Conservation (phyloP, 352 stramenopile species). For the Globisporangium perplexum region DNA sequence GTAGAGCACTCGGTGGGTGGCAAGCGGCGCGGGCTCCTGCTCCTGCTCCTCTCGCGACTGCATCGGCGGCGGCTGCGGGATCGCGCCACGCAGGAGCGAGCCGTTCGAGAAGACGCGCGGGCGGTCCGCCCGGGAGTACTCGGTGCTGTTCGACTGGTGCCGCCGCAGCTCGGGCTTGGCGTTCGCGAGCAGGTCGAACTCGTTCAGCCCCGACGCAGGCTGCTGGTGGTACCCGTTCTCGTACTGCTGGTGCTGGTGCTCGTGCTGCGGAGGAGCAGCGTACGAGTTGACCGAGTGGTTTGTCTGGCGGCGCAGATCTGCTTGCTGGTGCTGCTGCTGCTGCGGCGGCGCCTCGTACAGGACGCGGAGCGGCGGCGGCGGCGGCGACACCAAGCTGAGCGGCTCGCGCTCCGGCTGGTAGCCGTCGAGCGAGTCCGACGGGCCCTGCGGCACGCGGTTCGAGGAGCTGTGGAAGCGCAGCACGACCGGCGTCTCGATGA, state of each 20-base stretch:
- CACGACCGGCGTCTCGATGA: conserved; percentile 72
- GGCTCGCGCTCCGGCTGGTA: conserved; percentile 33
- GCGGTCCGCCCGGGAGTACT: not conserved
- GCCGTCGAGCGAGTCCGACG: conserved; percentile 2
- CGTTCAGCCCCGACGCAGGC: conserved; percentile 1
- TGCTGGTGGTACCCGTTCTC: not conserved
- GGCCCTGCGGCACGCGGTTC: conserved; percentile 33
- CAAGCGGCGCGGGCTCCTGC: not conserved
- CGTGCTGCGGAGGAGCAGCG: not conserved
- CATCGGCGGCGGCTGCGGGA: not conserved
- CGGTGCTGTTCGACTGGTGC: conserved; percentile 8
- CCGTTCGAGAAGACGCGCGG: conserved; percentile 11
- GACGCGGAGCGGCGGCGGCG: conserved; percentile 17
- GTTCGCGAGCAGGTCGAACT: conserved; percentile 28
- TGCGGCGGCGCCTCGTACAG: conserved; percentile 16
- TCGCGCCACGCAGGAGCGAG: conserved; percentile 1
- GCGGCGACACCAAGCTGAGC: conserved; percentile 14
- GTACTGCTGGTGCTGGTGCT: not conserved
- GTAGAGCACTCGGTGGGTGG: conserved; percentile 7
- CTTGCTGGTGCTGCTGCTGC: not conserved
- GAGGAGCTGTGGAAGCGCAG: conserved; percentile 77
- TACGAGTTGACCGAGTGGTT: not conserved
- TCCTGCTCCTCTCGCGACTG: not conserved
- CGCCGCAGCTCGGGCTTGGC: conserved; percentile 11
- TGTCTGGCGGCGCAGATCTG: not conserved